Evolutionary conservation across 345 rosid genomes (phyloP).

Genomic region (Streptanthus diversifolius): DNA sequence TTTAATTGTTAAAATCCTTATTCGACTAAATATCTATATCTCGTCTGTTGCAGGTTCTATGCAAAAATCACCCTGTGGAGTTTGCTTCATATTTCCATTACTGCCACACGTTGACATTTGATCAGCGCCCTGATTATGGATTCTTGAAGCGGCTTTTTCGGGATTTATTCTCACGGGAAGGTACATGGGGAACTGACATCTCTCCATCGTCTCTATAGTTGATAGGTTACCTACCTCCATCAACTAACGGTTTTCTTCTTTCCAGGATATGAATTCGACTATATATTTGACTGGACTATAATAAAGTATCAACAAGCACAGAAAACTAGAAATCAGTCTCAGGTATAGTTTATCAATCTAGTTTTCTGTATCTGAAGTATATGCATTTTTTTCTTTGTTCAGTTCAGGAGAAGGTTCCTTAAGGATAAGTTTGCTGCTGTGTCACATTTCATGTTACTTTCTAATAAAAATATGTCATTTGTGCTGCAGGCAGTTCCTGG

Average conservation of each 20-base stretch:
- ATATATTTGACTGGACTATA: conserved; percentile 92
- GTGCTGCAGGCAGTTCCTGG: conserved; percentile 60
- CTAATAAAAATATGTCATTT: conserved; percentile 14
- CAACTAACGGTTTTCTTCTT: neutral
- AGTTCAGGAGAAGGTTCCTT: neutral
- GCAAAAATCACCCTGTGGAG: conserved; percentile 80
- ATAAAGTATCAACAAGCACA: conserved; percentile 85
- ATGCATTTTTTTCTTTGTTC: neutral
- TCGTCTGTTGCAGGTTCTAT: conserved; percentile 50
- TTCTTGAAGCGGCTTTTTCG: conserved; percentile 85
- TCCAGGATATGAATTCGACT: conserved; percentile 79
- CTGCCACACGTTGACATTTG: conserved; percentile 82
- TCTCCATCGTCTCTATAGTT: neutral
- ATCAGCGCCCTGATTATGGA: conserved; percentile 92
- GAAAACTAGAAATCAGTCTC: conserved; percentile 63
- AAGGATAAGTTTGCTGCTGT: neutral
- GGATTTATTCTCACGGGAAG: conserved; percentile 79
- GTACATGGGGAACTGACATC: conserved; percentile 31
- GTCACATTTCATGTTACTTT: neutral
- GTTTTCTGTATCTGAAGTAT: neutral
- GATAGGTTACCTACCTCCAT: neutral
- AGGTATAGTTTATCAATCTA: conserved; percentile 14
- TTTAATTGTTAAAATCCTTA: neutral
- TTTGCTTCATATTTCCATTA: conserved; percentile 88
- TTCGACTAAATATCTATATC: neutral